Evolutionary conservation across 495 filamentous ascomycete species (phyloP).

Genomic region (Neurospora pannonica): DNA sequence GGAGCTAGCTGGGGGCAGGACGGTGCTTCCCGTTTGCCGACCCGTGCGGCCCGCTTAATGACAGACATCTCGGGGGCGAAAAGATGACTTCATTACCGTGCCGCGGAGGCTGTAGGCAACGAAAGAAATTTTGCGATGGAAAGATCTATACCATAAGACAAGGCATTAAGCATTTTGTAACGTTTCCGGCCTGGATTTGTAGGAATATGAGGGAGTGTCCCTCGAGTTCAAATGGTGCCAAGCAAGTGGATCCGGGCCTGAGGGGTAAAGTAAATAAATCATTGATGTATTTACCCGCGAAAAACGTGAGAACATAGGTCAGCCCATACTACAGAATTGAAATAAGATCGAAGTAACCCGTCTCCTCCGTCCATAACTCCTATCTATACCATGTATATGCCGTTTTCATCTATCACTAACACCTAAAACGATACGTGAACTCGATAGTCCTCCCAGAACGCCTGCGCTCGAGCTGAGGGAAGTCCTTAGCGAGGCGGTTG

Average conservation of each 20-base stretch:
- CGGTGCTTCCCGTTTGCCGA: neutral
- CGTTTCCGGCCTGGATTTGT: neutral
- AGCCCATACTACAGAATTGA: neutral
- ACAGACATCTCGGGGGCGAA: neutral
- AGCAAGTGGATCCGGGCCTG: neutral
- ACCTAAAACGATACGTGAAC: neutral
- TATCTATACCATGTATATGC: neutral
- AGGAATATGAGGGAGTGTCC: neutral
- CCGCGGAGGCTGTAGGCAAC: neutral
- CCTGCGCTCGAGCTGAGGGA: slow-evolving; percentile 78
- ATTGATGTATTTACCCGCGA: neutral
- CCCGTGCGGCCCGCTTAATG: neutral
- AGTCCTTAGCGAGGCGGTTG: slow-evolving; percentile 83
- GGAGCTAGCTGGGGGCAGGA: neutral
- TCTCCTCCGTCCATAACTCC: neutral
- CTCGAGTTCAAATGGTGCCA: neutral
- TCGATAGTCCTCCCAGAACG: neutral
- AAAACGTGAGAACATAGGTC: neutral
- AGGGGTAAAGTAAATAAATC: neutral
- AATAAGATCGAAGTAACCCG: neutral
- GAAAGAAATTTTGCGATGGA: neutral
- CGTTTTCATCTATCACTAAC: neutral
- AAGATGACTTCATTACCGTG: neutral
- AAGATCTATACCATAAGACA: neutral
- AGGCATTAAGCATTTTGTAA: neutral